Conservation (phyloP, 306 rosid genomes). For the Rosa rugosa region DNA sequence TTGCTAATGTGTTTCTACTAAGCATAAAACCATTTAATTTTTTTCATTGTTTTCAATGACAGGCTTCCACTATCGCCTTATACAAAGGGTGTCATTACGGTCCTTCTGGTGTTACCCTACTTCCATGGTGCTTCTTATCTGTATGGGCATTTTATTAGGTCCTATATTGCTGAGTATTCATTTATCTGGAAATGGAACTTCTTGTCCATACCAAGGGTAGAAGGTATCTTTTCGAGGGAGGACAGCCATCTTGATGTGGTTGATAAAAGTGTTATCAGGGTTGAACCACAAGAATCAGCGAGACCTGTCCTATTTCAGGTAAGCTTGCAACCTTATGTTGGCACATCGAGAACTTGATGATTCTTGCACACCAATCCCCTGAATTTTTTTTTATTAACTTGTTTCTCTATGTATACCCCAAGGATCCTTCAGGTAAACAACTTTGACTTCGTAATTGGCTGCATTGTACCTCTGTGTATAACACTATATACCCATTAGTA, state of each 20-base stretch:
- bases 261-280: slow-evolving; percentile 22
- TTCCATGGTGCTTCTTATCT: slow-evolving; percentile 45
- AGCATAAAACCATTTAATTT: background rate
- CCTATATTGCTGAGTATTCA: slow-evolving; percentile 23
- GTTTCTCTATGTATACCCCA: background rate
- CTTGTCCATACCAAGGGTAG: slow-evolving; percentile 15
- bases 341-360: slow-evolving; percentile 10
- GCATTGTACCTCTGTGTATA: background rate
- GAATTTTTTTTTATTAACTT: background rate
- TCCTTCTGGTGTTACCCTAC: slow-evolving; percentile 50
- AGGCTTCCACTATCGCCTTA: slow-evolving; percentile 63
- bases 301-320: slow-evolving; percentile 34
- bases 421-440: background rate
- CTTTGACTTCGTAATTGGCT: background rate
- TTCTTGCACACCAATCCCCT: background rate
- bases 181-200: slow-evolving; percentile 14
- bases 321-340: slow-evolving; percentile 16
- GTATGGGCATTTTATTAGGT: slow-evolving; percentile 38
- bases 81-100: slow-evolving; percentile 43
- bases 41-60: slow-evolving; percentile 23
- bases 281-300: slow-evolving; percentile 31
- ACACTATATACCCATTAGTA: background rate
- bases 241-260: slow-evolving; percentile 19
- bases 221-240: slow-evolving; percentile 3
- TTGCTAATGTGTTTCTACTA: background rate